Evolutionary conservation across 73 alveolate species (phyloP), one percentile per base, ranked within the genome.

Genomic region (Durusdinium trenchii): DNA sequence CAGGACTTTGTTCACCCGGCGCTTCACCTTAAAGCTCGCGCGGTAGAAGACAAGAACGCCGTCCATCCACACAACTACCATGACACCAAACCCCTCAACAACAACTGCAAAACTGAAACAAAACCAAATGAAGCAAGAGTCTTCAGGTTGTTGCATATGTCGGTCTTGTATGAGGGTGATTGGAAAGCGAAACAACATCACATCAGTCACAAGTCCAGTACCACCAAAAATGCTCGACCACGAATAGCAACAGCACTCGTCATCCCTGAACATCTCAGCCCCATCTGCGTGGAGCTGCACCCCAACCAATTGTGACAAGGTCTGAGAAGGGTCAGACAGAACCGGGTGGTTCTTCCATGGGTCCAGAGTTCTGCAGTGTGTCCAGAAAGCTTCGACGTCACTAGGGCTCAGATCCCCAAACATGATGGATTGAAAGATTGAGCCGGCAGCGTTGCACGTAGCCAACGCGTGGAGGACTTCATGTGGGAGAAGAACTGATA

Each of bases 321-420:
- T 51, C 28, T 23, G 69, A 35, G 50, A 46, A 4, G 46, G 35
- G 32, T 50, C 62, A 12, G 48, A 51, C 48, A 48, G 40, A 35
- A 3, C 75, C 35, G 94, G 94, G 50, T 83, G 94, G 43, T 36
- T 48, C 50, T 12, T 30, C 94, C 94, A 83, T 35, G 94, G 94
- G 18, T 23, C 51, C 50, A 83, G 35, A 30, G 28, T 7, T 50
- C 40, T 47, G 0, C 30, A 30, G 35, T n/a, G 94, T 9, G 10
- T 36, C 94, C 94, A 83, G 35, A 83, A 83, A n/a, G 28, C 51
- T 10, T 48, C 26, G 16, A 83, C 50, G 4, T 50, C 75, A 5
- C 51, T 38, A 7, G 52, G 76, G n/a, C 52, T 10, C 35, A 30
- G 32, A 36, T 50, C 35, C 7, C 94, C 94, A 30, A 50, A 20